Evolutionary conservation across 2,329 filamentous ascomycete species (phyloP).

Genomic region (Macrophomina pseudophaseolina): DNA sequence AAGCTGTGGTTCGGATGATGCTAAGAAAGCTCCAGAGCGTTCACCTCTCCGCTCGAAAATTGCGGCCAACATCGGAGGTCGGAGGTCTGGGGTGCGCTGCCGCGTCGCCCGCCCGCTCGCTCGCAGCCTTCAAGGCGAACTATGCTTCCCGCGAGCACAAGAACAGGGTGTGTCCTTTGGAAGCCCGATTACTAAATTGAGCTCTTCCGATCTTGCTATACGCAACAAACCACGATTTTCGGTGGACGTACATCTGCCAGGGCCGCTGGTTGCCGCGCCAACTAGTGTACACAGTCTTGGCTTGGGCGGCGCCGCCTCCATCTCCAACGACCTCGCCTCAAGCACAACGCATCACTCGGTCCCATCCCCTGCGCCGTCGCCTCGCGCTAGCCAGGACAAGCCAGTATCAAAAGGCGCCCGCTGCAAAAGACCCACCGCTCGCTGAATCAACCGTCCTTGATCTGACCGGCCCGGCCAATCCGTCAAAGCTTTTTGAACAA

Average conservation of each 20-base stretch:
- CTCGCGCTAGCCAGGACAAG: conserved; percentile 19
- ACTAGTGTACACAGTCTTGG: conserved; percentile 24
- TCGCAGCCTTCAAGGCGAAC: background rate
- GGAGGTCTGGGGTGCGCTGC: conserved; percentile 13
- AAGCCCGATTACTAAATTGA: too few species aligned
- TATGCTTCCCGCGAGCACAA: background rate
- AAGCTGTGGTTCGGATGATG: conserved; percentile 11
- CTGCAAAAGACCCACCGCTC: conserved; percentile 14
- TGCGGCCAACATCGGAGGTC: conserved; percentile 20
- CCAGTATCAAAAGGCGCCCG: conserved; percentile 1
- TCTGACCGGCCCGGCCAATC: conserved; percentile 19
- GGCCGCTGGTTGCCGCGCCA: conserved; percentile 20
- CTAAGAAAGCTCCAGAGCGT: background rate
- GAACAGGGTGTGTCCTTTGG: too few species aligned
- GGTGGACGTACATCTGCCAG: background rate
- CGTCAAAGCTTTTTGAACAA: conserved; percentile 18
- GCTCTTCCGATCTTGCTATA: too few species aligned
- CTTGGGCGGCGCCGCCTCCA: background rate
- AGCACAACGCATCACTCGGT: conserved; percentile 23
- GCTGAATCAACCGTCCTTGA: conserved; percentile 3
- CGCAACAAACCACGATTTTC: background rate
- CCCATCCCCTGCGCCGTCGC: conserved; percentile 18
- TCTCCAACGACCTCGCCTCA: conserved; percentile 17
- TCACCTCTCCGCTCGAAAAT: conserved; percentile 6
- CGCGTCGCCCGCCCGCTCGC: conserved; percentile 5